phyloP scores from a whole-genome alignment of 1,139 yeast species.

The Candida sp. region DNA sequence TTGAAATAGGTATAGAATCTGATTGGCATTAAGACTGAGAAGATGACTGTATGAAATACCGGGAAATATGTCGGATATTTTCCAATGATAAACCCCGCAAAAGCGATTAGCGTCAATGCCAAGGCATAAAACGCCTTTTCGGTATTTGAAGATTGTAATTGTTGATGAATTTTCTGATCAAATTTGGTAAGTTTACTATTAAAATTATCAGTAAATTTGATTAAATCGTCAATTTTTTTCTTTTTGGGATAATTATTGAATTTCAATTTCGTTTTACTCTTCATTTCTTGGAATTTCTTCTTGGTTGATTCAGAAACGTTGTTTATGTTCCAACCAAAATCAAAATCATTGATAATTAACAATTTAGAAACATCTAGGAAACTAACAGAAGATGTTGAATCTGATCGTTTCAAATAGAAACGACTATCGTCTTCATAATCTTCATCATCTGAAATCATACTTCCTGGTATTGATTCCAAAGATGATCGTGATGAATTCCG shows the following conservation, averaged over 20 bases:
- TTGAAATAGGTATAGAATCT: slow-evolving; percentile 82
- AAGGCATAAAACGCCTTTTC: slow-evolving; percentile 83
- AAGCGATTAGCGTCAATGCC: slow-evolving; percentile 65
- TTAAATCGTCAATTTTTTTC: slow-evolving; percentile 21
- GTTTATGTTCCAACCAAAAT: slow-evolving; percentile 40
- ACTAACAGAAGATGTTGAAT: slow-evolving; percentile 32
- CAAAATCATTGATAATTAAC: slow-evolving; percentile 39
- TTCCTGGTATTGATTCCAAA: not conserved
- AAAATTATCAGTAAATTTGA: slow-evolving; percentile 30
- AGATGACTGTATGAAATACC: slow-evolving; percentile 63
- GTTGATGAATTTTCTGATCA: slow-evolving; percentile 52
- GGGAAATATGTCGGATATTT: slow-evolving; percentile 76
- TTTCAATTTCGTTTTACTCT: slow-evolving; percentile 29
- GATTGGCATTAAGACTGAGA: slow-evolving; percentile 73
- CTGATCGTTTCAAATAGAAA: slow-evolving; percentile 17
- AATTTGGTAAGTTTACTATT: slow-evolving; percentile 47
- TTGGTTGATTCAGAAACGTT: slow-evolving; percentile 34
- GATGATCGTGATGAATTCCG: not conserved
- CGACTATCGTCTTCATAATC: not conserved
- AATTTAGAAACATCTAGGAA: slow-evolving; percentile 37
- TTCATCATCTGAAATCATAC: slow-evolving; percentile 1
- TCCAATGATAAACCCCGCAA: slow-evolving; percentile 77
- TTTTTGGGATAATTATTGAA: slow-evolving; percentile 19
- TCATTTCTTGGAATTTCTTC: slow-evolving; percentile 32
- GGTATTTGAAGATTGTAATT: slow-evolving; percentile 55